These are phyloP conservation scores for Dactylella cylindrospora DNA, from an alignment of 2,329 filamentous ascomycete genomes.

Conservation along the genomic window DNA sequence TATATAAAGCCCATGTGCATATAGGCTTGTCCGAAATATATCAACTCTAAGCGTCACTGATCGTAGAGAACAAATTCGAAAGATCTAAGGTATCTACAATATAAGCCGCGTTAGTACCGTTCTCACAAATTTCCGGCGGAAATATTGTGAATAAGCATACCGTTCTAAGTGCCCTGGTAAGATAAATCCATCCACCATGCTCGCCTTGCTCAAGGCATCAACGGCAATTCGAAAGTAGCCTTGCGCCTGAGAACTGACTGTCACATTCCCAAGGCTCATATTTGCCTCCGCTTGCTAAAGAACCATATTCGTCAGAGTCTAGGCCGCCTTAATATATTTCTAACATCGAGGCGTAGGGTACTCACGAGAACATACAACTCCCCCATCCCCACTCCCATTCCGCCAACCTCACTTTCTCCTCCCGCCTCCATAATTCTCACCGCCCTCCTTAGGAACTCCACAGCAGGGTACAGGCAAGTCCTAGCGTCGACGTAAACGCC, in stretches of 20 bases:
- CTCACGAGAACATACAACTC: slow-evolving; percentile 37
- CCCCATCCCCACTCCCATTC: slow-evolving; percentile 5
- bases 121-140: not conserved
- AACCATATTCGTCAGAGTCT: too few relatives aligned
- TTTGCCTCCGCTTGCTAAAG: slow-evolving; percentile 40
- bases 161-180: slow-evolving; percentile 31
- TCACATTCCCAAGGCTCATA: slow-evolving; percentile 41
- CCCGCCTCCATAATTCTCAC: slow-evolving; percentile 11
- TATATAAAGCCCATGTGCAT: too few relatives aligned
- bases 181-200: slow-evolving; percentile 29
- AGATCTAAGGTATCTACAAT: slow-evolving; percentile 31
- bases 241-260: slow-evolving; percentile 34
- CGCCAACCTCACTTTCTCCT: not conserved
- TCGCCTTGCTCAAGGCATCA: slow-evolving; percentile 33
- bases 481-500: slow-evolving; percentile 39
- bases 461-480: slow-evolving; percentile 40
- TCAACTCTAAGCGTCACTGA: too few relatives aligned
- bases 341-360: too few relatives aligned
- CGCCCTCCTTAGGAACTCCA: slow-evolving; percentile 25
- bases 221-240: slow-evolving; percentile 30
- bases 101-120: not conserved
- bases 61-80: slow-evolving; percentile 42
- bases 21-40: too few relatives aligned
- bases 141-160: slow-evolving; percentile 6
- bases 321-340: too few relatives aligned